These are phyloP conservation scores for Globisporangium spinosum DNA, from an alignment of 352 stramenopile species.

Conservation along the genomic window DNA sequence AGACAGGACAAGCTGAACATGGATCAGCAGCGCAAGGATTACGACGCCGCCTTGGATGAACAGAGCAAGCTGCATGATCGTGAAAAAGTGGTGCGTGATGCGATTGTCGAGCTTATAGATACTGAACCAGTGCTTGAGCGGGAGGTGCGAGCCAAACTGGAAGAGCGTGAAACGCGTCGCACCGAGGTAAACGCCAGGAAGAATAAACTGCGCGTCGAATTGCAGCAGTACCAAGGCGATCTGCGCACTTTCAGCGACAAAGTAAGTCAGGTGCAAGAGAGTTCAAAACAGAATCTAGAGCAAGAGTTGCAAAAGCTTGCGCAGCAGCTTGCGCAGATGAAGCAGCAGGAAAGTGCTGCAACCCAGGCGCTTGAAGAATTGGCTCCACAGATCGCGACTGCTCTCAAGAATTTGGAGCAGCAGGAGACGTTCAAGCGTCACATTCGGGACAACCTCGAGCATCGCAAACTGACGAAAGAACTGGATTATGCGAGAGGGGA, in stretches of 20 bases:
- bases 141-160: slow-evolving; percentile 40
- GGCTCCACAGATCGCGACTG: slow-evolving; percentile 40
- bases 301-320: slow-evolving; percentile 37
- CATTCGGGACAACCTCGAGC: slow-evolving; percentile 78
- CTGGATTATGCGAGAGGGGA: slow-evolving; percentile 34
- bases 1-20: slow-evolving; percentile 52
- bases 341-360: slow-evolving; percentile 37
- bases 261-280: slow-evolving; percentile 33
- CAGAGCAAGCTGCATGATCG: slow-evolving; percentile 49
- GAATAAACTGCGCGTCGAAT: slow-evolving; percentile 27
- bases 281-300: slow-evolving; percentile 39
- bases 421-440: slow-evolving; percentile 64
- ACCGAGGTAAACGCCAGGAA: slow-evolving; percentile 26
- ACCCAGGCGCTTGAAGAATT: slow-evolving; percentile 43
- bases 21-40: slow-evolving; percentile 48
- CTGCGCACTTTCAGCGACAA: slow-evolving; percentile 43
- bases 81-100: slow-evolving; percentile 56
- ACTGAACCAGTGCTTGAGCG: slow-evolving; percentile 39
- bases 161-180: slow-evolving; percentile 37
- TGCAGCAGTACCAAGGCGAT: slow-evolving; percentile 43
- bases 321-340: slow-evolving; percentile 38
- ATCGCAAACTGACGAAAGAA: slow-evolving; percentile 50
- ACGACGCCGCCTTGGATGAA: slow-evolving; percentile 47
- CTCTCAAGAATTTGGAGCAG: slow-evolving; percentile 34
- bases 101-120: slow-evolving; percentile 31